Evolutionary conservation across 2,329 filamentous ascomycete species (phyloP).

Genomic region (Cladosporium velox): DNA sequence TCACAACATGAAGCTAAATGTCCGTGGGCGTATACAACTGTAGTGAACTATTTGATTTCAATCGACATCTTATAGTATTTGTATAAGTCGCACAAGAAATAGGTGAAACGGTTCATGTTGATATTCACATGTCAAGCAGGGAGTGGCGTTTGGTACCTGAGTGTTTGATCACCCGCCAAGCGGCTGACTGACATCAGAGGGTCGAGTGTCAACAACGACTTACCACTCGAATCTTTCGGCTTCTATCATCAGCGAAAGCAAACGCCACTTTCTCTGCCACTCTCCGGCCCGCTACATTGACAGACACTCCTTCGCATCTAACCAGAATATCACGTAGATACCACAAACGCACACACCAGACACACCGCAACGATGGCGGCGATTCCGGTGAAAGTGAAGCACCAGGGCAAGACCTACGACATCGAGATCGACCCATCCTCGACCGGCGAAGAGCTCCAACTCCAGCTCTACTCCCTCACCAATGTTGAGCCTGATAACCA

Average conservation of each 20-base stretch:
- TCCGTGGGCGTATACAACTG: not conserved
- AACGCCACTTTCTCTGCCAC: not conserved
- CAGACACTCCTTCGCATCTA: not conserved
- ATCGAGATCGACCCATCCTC: conserved; percentile 84
- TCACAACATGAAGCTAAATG: not conserved
- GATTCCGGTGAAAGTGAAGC: conserved; percentile 73
- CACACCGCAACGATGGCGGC: conserved; percentile 33
- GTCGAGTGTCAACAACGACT: conserved; percentile 11
- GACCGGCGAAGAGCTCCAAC: conserved; percentile 91
- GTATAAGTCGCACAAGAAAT: not conserved
- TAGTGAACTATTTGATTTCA: not conserved
- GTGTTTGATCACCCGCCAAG: not conserved
- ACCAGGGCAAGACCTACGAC: conserved; percentile 92
- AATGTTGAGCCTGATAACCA: conserved; percentile 95
- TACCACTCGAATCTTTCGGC: conserved; percentile 2
- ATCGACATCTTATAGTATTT: not conserved
- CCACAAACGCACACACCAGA: not conserved
- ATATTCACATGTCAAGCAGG: not conserved
- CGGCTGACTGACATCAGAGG: conserved; percentile 9
- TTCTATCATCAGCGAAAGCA: not conserved
- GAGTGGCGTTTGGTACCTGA: not conserved
- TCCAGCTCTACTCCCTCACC: conserved; percentile 91
- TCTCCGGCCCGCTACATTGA: not conserved
- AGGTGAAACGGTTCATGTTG: not conserved
- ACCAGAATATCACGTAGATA: not conserved